Evolutionary conservation across 2,329 filamentous ascomycete species (phyloP).

Genomic region (Sclerotinia subarctica): DNA sequence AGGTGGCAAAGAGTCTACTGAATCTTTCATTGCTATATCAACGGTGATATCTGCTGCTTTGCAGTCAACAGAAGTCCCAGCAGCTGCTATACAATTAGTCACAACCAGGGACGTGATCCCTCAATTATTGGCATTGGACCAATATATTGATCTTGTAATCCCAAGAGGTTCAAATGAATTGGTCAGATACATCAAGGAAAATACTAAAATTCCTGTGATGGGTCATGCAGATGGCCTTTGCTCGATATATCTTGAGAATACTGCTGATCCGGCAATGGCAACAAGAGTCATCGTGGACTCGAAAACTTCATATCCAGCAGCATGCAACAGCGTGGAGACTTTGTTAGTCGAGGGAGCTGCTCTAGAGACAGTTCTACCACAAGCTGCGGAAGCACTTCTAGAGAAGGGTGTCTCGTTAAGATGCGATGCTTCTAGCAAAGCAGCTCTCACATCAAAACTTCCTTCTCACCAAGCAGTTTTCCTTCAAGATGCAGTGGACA

Average conservation of each 20-base stretch:
- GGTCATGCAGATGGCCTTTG: slow-evolving; percentile 96
- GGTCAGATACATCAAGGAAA: slow-evolving; percentile 72
- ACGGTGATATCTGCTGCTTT: slow-evolving; percentile 78
- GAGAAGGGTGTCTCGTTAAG: slow-evolving; percentile 76
- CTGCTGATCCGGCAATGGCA: slow-evolving; percentile 70
- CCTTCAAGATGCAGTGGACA: slow-evolving; percentile 62
- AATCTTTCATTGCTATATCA: slow-evolving; percentile 92
- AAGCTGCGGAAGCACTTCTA: slow-evolving; percentile 70
- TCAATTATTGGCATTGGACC: slow-evolving; percentile 79
- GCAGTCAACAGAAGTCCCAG: slow-evolving; percentile 69
- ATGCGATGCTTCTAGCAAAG: slow-evolving; percentile 70
- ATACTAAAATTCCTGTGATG: slow-evolving; percentile 90
- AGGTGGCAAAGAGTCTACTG: slow-evolving; percentile 90
- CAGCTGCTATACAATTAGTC: slow-evolving; percentile 87
- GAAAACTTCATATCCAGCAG: slow-evolving; percentile 91
- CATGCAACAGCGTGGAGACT: slow-evolving; percentile 93
- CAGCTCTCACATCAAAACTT: slow-evolving; percentile 53
- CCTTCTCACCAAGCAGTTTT: slow-evolving; percentile 43
- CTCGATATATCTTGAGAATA: slow-evolving; percentile 76
- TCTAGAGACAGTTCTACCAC: slow-evolving; percentile 64
- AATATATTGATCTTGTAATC: slow-evolving; percentile 91
- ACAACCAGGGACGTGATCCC: slow-evolving; percentile 89
- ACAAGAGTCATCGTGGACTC: slow-evolving; percentile 79
- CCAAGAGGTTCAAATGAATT: slow-evolving; percentile 56
- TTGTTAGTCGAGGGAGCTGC: slow-evolving; percentile 77